Evolutionary conservation across 2,329 filamentous ascomycete species (phyloP), one percentile per base, ranked within the genome.

Genomic region (Corinectria fuckeliana): DNA sequence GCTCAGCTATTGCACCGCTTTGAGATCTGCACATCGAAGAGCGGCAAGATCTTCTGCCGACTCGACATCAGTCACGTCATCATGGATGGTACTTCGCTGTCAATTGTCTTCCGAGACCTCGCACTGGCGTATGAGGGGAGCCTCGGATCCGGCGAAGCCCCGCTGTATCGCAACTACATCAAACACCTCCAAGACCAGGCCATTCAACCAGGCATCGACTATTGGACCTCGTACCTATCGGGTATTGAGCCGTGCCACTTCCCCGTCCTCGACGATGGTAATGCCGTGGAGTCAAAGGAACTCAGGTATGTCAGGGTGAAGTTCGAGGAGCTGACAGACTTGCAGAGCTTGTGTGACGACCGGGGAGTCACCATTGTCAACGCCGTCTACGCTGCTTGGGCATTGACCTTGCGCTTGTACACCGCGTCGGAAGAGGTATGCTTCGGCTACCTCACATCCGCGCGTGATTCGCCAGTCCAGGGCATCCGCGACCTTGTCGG

Each of bases 371-470:
- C 63, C 10, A 54, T 66, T 6, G 63, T 62, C 10, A 66, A 66
- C 16, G 61, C 64, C 1, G 61, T 70, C 5, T 62, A 70, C 25
- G 54, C 64, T 14, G 66, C 68, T 2, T 70, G 68, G 68, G 68
- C 63, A 1, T 14, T 69, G 3, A 58, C 59, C 0, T 20, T 70
- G 2, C 51, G 63, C 11, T 11, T 65, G 2, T 84, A 83, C 58
- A 81, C 81, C 3, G 77, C 75, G 0, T 72, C 75, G 0, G 75
- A 76, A 1, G 78, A 84, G 41, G 77, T 85, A 0, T 81, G 80
- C 32, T 86, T 86, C 55, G 84, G 83, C 0, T 82, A 85, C 52
- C 77, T 85, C 0, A 71, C 83, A 1, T 82, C 82, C 0, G 83
- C 83, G 4, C 76, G 85, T 20, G 83, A 86, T 61, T 73, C 80